Evolutionary conservation across 495 filamentous ascomycete species (phyloP).

Genomic region (Oidiodendron maius): DNA sequence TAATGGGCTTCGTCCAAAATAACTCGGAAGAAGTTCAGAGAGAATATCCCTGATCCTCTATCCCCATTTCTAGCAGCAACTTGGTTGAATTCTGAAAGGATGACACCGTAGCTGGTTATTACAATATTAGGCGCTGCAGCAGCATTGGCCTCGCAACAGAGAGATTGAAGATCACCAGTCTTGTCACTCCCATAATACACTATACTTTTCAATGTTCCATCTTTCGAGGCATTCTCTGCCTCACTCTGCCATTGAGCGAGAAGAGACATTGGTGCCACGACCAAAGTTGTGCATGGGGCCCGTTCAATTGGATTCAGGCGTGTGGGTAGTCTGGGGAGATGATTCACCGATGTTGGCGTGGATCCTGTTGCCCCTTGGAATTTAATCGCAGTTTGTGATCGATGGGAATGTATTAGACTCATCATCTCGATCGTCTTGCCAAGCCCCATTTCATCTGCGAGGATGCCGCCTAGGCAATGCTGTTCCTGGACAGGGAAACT

Average conservation of each 20-base stretch:
- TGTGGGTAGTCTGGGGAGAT: constrained; percentile 52
- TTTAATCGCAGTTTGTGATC: constrained; percentile 45
- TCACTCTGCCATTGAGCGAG: constrained; percentile 96
- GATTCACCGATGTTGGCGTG: constrained; percentile 39
- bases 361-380: constrained; percentile 16
- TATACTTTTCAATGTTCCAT: constrained; percentile 73
- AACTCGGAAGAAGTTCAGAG: constrained; percentile 84
- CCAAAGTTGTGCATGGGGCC: constrained; percentile 87
- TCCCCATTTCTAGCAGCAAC: constrained; percentile 50
- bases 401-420: constrained; percentile 81
- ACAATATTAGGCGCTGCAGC: constrained; percentile 77
- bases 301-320: constrained; percentile 45
- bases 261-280: constrained; percentile 91
- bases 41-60: constrained; percentile 68
- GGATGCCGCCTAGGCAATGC: constrained; percentile 85
- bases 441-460: constrained; percentile 88
- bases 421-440: constrained; percentile 99
- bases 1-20: constrained; percentile 94
- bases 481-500: constrained; percentile 91
- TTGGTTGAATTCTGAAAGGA: constrained; percentile 83
- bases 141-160: constrained; percentile 72
- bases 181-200: constrained; percentile 92
- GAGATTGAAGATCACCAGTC: constrained; percentile 60
- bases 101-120: constrained; percentile 92
- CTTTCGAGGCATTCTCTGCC: constrained; percentile 77